Evolutionary conservation across 495 filamentous ascomycete genomes (phyloP), one percentile per base, ranked within the genome.

Genomic region (Hypoxylon subgilvum): DNA sequence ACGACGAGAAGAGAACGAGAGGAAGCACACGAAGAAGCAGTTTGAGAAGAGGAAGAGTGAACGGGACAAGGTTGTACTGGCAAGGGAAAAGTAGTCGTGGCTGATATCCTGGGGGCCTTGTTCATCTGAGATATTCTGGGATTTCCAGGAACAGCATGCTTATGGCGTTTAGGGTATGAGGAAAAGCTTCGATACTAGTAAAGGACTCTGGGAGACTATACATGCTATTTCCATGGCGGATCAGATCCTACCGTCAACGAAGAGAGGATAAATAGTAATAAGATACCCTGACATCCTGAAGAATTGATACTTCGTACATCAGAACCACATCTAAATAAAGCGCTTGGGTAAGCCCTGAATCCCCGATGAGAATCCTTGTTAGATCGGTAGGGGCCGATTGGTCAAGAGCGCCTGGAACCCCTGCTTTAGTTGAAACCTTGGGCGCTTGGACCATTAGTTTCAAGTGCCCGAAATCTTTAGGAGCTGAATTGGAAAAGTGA

Each of bases 21-120:
- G 95, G 67, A 94, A 88, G 74, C 92, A 97, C 74, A 87, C 83
- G 31, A 88, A 84, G 78, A 94, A 93, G 80, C 77, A 85, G 61
- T 79, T 89, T 64, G 74, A 81, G 70, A 82, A 84, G 71, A 83
- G 92, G 71, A 81, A 80, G 72, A 84, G 82, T 65, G 92, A 96
- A 81, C 86, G 95, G 69, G 93, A 97, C 78, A 96, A 96, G 80
- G 91, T 92, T 78, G 83, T 99, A 45, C 68, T 98, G 65, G 84
- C 84, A 35, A 82, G 76, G 54, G 89, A 95, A 74, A 80, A 90
- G 77, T 91, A 80, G 75, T 31, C n/a, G 7, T 27, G 28, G 34
- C 39, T 50, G 27, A 38, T 35, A 61, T 22, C 27, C 31, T 43
- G 3, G 23, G 50, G 31, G 43, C 42, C 44, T 44, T 47, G 32